A percentile compares a stretch with the other conserved stretches of the same genome.
Evolutionary conservation across 495 filamentous ascomycete species (phyloP).

Genomic region (Daldinia concentrica): DNA sequence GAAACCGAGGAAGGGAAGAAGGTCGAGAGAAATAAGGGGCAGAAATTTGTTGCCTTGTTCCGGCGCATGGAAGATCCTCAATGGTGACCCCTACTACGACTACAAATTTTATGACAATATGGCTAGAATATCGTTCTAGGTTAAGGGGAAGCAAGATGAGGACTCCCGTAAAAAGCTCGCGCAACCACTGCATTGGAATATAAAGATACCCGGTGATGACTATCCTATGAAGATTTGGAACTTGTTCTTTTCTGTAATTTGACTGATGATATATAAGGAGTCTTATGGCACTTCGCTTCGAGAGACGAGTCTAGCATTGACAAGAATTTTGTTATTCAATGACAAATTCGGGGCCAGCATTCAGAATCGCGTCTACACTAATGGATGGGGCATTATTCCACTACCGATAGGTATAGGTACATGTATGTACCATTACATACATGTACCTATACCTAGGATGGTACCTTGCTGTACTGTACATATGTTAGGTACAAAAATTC

Average conservation of each 20-base stretch:
- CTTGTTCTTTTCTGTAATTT: neutral
- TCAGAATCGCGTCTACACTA: neutral
- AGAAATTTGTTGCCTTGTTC: conserved; percentile 88
- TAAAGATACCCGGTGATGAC: conserved; percentile 5
- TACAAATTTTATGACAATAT: neutral
- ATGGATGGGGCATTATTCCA: too few species aligned
- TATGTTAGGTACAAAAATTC: neutral
- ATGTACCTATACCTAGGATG: neutral
- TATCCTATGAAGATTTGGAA: neutral
- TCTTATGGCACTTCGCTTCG: neutral
- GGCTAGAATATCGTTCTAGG: neutral
- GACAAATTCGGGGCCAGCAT: neutral
- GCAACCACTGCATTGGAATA: neutral
- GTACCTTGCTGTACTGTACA: neutral
- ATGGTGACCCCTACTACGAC: conserved; percentile 57
- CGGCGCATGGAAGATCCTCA: conserved; percentile 80
- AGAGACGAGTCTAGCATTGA: too few species aligned
- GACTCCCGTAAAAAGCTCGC: neutral
- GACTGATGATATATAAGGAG: neutral
- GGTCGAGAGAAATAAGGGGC: conserved; percentile 86
- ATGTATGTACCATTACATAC: neutral
- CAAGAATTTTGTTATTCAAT: too few species aligned
- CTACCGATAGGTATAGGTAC: too few species aligned
- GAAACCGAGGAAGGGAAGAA: conserved; percentile 99
- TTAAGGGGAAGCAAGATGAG: neutral